Conservation (phyloP, 2,329 filamentous ascomycete species). For the Fusarium dlaminii region DNA sequence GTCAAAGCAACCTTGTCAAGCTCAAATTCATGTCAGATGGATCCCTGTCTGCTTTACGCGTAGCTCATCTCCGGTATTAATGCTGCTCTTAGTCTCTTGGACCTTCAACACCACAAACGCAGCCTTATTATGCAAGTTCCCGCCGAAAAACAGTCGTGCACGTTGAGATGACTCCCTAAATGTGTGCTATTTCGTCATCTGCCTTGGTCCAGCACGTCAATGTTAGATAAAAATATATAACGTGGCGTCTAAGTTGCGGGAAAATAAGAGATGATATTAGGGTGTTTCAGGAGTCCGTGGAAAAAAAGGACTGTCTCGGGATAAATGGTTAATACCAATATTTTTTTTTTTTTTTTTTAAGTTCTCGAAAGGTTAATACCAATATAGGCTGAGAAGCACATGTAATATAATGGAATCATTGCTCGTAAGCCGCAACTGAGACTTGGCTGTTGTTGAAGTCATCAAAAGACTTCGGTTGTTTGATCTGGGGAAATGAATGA, state of each 20-base stretch:
- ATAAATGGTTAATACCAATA: neutral
- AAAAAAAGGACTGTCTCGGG: constrained; percentile 25
- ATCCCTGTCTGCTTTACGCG: constrained; percentile 38
- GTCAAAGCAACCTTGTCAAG: constrained; percentile 35
- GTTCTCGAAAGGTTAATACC: neutral
- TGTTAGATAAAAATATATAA: neutral
- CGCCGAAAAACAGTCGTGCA: neutral
- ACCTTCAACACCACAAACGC: constrained; percentile 1
- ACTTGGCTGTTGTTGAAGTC: neutral
- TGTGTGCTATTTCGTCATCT: neutral
- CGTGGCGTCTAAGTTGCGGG: constrained; percentile 10
- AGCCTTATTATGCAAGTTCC: neutral
- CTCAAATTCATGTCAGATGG: constrained; percentile 43
- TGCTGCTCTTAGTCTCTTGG: constrained; percentile 26
- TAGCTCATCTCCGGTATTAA: constrained; percentile 43
- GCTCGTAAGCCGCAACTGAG: neutral
- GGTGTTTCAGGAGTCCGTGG: constrained; percentile 35
- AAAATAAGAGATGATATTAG: constrained; percentile 25
- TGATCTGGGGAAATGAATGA: constrained; percentile 7
- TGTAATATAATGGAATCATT: neutral
- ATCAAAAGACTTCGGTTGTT: neutral
- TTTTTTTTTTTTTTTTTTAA: too few relatives aligned
- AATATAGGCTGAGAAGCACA: neutral
- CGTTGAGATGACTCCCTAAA: neutral
- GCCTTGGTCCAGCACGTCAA: neutral